Conservation (phyloP, 176 grass and related monocot genomes). For the Bothriochloa decipiens region DNA sequence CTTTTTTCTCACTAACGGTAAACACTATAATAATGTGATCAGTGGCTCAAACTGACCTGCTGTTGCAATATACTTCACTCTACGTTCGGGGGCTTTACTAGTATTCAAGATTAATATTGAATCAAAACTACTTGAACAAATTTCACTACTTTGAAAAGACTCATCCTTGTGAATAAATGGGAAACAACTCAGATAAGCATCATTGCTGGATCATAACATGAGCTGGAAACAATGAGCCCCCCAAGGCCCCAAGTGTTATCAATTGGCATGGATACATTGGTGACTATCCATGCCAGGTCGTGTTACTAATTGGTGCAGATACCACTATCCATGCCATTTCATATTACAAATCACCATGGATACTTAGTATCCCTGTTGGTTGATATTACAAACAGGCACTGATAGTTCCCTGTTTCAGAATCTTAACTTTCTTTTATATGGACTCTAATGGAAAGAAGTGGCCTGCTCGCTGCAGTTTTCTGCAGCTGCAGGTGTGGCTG, state of each 20-base stretch:
- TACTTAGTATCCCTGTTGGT: not conserved
- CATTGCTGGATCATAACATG: not conserved
- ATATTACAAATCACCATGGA: not conserved
- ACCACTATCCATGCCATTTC: not conserved
- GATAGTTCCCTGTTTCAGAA: not conserved
- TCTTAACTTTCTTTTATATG: not conserved
- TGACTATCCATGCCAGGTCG: not conserved
- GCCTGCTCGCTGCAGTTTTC: too few relatives aligned
- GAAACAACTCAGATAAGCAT: not conserved
- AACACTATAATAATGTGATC: slow-evolving; percentile 19
- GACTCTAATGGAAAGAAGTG: too few relatives aligned
- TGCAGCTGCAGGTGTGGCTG: too few relatives aligned
- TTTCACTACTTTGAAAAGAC: not conserved
- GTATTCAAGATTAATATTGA: not conserved
- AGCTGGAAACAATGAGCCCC: not conserved
- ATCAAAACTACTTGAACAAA: slow-evolving; percentile 33
- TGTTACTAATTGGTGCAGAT: not conserved
- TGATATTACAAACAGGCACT: not conserved
- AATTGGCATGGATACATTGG: not conserved
- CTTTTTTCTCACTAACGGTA: not conserved
- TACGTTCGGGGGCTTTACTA: not conserved
- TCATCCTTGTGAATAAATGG: not conserved
- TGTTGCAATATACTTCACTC: not conserved
- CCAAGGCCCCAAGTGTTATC: not conserved
- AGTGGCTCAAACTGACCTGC: not conserved